These are phyloP conservation scores for Yamadazyma dendronema DNA, from an alignment of 1,139 yeast species.

Conservation along the genomic window DNA sequence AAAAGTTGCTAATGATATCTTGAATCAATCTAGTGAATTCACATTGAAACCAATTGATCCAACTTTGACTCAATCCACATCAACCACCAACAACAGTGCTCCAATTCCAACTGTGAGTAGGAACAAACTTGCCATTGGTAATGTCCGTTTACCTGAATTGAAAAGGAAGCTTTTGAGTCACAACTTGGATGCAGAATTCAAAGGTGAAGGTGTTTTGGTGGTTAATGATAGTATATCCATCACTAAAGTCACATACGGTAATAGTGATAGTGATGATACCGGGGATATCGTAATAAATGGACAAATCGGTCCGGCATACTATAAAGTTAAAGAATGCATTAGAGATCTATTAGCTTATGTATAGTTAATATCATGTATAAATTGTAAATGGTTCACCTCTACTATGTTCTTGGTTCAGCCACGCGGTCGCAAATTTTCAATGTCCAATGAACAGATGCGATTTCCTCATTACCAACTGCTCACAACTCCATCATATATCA, in stretches of 20 bases:
- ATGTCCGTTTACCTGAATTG: constrained; percentile 78
- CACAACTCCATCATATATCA: background rate
- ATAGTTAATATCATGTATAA: constrained; percentile 13
- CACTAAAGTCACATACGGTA: constrained; percentile 57
- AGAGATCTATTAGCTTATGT: constrained; percentile 81
- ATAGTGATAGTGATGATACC: constrained; percentile 49
- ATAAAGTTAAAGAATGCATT: constrained; percentile 73
- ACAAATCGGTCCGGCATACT: constrained; percentile 69
- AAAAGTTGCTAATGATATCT: constrained; percentile 24
- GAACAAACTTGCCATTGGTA: constrained; percentile 76
- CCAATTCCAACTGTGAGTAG: constrained; percentile 17
- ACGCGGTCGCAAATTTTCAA: constrained; percentile 6
- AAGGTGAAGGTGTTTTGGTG: constrained; percentile 90
- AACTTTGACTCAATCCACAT: constrained; percentile 4
- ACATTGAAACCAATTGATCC: constrained; percentile 29
- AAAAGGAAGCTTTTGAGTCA: constrained; percentile 57
- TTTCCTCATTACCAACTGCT: constrained; percentile 10
- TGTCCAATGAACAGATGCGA: constrained; percentile 12
- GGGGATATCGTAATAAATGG: constrained; percentile 89
- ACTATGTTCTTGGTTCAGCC: background rate
- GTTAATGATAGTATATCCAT: constrained; percentile 78
- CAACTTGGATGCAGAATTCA: constrained; percentile 79
- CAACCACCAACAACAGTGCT: background rate
- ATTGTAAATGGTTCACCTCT: background rate
- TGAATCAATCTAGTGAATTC: constrained; percentile 38